Conservation (phyloP, 768 basidiomycete genomes). For the Termitomyces sp. region DNA sequence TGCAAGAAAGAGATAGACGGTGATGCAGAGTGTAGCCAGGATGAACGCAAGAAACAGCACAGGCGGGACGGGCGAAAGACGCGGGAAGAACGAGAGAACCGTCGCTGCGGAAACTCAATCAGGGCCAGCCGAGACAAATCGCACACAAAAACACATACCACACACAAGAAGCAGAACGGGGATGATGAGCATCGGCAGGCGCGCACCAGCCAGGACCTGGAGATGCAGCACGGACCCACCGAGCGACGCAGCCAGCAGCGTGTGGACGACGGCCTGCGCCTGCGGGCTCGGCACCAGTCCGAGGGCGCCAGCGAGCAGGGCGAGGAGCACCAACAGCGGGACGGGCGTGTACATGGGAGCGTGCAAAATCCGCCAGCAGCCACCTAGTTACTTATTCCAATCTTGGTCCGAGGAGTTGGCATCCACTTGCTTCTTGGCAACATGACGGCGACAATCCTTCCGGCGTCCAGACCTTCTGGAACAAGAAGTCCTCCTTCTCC, state of each 20-base stretch:
- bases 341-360: constrained; percentile 11
- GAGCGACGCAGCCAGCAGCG: constrained; percentile 8
- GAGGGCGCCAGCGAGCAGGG: constrained; percentile 3
- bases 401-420: too few species aligned
- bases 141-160: background rate
- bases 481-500: too few species aligned
- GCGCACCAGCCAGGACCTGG: background rate
- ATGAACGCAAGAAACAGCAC: constrained; percentile 4
- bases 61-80: background rate
- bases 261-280: constrained; percentile 9
- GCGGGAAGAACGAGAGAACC: background rate
- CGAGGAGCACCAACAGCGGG: constrained; percentile 7
- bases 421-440: too few species aligned
- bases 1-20: background rate
- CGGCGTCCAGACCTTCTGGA: too few species aligned
- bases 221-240: constrained; percentile 9
- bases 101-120: background rate
- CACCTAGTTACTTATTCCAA: too few species aligned
- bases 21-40: constrained; percentile 1
- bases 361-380: too few species aligned
- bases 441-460: too few species aligned
- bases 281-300: background rate
- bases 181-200: background rate
- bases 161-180: constrained; percentile 3
- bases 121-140: too few species aligned